Evolutionary conservation across 106 monocot species (phyloP).

Genomic region (Dendrobium chrysotoxum): DNA sequence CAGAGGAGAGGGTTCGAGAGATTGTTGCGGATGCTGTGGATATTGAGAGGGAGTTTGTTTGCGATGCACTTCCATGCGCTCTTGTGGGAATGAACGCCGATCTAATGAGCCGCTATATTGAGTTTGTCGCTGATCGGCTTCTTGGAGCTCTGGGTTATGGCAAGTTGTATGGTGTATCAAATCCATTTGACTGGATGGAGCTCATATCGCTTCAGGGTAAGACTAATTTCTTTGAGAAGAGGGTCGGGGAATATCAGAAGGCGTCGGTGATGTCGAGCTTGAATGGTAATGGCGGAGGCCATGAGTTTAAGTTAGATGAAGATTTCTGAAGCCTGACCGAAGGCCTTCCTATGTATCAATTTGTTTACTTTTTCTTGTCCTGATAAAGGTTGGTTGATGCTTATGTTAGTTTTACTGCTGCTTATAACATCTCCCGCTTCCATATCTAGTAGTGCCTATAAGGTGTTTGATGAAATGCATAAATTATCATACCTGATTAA

Average conservation of each 20-base stretch:
- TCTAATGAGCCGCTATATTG: constrained; percentile 43
- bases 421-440: not conserved
- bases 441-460: not conserved
- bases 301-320: constrained; percentile 57
- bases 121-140: constrained; percentile 43
- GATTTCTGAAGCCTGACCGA: constrained; percentile 43
- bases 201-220: constrained; percentile 67
- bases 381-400: not conserved
- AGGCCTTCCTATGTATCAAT: not conserved
- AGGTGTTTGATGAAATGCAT: not conserved
- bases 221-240: constrained; percentile 63
- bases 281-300: constrained; percentile 17
- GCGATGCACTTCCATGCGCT: constrained; percentile 52
- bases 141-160: constrained; percentile 23
- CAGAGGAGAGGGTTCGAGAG: constrained; percentile 35
- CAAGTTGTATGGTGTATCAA: constrained; percentile 36
- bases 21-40: constrained; percentile 71
- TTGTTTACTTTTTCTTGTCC: not conserved
- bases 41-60: constrained; percentile 76
- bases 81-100: constrained; percentile 69
- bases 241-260: constrained; percentile 69
- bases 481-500: not conserved
- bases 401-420: not conserved
- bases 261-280: constrained; percentile 67
- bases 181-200: constrained; percentile 61